Evolutionary conservation across 2,329 filamentous ascomycete species (phyloP).

Genomic region (Eutypella sp.): DNA sequence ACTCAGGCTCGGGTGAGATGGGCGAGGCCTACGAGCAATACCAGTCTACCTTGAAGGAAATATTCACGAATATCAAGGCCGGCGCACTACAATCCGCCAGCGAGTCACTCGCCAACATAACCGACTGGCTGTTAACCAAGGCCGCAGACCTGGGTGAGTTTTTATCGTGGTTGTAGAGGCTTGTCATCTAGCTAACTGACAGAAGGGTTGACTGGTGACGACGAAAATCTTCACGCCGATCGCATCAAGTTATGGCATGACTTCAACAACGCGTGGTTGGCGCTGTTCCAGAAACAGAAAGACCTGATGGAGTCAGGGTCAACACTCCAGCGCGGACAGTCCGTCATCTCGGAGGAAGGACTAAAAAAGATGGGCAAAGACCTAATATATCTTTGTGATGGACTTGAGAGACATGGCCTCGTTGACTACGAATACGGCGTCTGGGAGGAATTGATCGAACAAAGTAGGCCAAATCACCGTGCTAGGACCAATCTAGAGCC

Average conservation of each 20-base stretch:
- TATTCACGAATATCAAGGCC: constrained; percentile 65
- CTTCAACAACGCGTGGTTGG: constrained; percentile 90
- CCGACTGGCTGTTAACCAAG: constrained; percentile 52
- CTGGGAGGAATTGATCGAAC: constrained; percentile 88
- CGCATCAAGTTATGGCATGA: constrained; percentile 86
- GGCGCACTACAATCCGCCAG: constrained; percentile 46
- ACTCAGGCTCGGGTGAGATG: constrained; percentile 48
- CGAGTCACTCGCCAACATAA: constrained; percentile 47
- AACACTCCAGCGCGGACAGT: constrained; percentile 52
- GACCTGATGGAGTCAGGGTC: constrained; percentile 62
- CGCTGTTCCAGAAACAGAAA: constrained; percentile 76
- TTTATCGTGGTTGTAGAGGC: constrained; percentile 2
- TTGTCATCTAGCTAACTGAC: constrained; percentile 17
- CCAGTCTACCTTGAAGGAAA: constrained; percentile 55
- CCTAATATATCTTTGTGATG: constrained; percentile 76
- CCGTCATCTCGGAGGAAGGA: constrained; percentile 61
- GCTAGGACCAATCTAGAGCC: neutral
- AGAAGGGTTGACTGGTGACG: constrained; percentile 78
- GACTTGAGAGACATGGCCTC: constrained; percentile 83
- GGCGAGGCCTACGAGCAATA: constrained; percentile 67
- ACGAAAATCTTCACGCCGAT: constrained; percentile 68
- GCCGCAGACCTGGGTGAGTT: constrained; percentile 51
- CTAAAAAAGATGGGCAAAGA: constrained; percentile 79
- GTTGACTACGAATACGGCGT: constrained; percentile 98
- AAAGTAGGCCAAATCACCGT: constrained; percentile 53